Evolutionary conservation across 2,329 filamentous ascomycete species (phyloP).

Genomic region (Balansia obtecta): DNA sequence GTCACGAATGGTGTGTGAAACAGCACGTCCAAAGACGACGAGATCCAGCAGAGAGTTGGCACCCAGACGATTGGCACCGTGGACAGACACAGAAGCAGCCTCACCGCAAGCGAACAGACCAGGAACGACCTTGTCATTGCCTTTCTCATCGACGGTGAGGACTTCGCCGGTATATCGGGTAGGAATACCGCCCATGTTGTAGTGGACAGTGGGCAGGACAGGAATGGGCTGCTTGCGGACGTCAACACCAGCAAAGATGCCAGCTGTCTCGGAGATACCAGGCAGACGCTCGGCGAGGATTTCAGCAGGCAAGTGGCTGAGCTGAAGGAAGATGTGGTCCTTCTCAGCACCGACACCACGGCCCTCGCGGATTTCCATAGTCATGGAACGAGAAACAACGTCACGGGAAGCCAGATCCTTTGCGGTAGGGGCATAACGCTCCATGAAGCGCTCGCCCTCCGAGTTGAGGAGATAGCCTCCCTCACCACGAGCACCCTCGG

Average conservation of each 20-base stretch:
- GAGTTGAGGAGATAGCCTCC: slow-evolving; percentile 96
- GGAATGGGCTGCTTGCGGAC: slow-evolving; percentile 95
- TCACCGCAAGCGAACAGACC: slow-evolving; percentile 95
- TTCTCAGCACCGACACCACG: slow-evolving; percentile 94
- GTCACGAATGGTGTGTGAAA: slow-evolving; percentile 93
- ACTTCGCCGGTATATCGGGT: slow-evolving; percentile 97
- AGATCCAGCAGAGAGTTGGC: slow-evolving; percentile 97
- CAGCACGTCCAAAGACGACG: slow-evolving; percentile 93
- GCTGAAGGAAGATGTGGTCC: slow-evolving; percentile 97
- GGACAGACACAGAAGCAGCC: slow-evolving; percentile 93
- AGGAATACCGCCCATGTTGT: slow-evolving; percentile 99
- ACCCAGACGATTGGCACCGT: slow-evolving; percentile 94
- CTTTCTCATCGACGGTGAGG: slow-evolving; percentile 71
- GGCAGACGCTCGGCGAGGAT: slow-evolving; percentile 92
- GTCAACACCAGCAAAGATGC: slow-evolving; percentile 94
- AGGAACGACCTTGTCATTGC: slow-evolving; percentile 85
- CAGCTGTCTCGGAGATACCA: slow-evolving; percentile 96
- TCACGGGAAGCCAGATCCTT: slow-evolving; percentile 96
- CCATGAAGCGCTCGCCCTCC: slow-evolving; percentile 98
- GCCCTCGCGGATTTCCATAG: slow-evolving; percentile 92
- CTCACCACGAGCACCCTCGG: slow-evolving; percentile 94
- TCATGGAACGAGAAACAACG: slow-evolving; percentile 96
- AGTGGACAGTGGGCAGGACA: slow-evolving; percentile 92
- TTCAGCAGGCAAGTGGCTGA: slow-evolving; percentile 87
- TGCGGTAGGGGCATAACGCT: slow-evolving; percentile 91